A percentile compares a stretch with the other conserved stretches of the same genome.
Evolutionary conservation across 208 protist genomes (phyloP).

Genomic region (Trypanosomatidae sp.): DNA sequence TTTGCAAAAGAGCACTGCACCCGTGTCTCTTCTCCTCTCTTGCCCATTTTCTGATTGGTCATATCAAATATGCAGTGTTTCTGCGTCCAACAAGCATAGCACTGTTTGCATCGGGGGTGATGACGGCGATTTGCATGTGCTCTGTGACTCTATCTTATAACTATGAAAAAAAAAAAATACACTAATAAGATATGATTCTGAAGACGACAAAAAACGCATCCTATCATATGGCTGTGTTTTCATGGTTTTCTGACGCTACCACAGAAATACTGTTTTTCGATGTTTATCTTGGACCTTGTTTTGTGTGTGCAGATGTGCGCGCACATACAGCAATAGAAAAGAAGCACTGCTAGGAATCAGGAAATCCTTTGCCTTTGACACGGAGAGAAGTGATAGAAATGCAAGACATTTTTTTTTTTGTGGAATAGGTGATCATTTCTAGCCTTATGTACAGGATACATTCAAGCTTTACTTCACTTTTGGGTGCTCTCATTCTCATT

Average conservation of each 20-base stretch:
- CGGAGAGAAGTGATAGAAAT: not conserved
- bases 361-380: not conserved
- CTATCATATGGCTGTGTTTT: not conserved
- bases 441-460: not conserved
- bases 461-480: not conserved
- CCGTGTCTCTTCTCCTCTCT: slow-evolving; percentile 10
- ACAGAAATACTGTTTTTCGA: not conserved
- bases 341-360: not conserved
- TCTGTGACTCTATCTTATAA: slow-evolving; percentile 2
- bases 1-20: not conserved
- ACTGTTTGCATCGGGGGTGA: slow-evolving; percentile 22
- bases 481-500: not conserved
- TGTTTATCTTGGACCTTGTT: not conserved
- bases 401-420: not conserved
- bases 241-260: too few species aligned
- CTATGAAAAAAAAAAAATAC: slow-evolving; percentile 2
- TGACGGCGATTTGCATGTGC: slow-evolving; percentile 19
- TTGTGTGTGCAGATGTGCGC: not conserved
- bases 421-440: not conserved
- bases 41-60: slow-evolving; percentile 17
- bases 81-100: slow-evolving; percentile 3
- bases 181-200: not conserved
- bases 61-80: slow-evolving; percentile 26
- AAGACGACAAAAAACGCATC: not conserved
- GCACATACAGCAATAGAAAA: not conserved